These are phyloP conservation scores for Ambrosiella cleistominuta DNA, from an alignment of 2,329 filamentous ascomycete genomes.

Conservation along the genomic window DNA sequence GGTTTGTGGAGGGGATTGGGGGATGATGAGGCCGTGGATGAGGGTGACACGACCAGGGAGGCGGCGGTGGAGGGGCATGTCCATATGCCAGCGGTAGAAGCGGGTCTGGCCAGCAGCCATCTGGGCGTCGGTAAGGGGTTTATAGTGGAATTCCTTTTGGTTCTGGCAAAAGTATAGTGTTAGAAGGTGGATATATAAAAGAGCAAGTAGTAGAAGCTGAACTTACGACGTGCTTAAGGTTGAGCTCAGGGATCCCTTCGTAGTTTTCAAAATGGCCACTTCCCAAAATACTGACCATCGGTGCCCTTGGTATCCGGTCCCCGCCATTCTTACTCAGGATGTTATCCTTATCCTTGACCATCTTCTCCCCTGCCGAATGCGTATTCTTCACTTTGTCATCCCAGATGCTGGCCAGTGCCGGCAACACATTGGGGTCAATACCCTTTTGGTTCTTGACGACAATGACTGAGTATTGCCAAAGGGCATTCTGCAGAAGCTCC, in stretches of 20 bases:
- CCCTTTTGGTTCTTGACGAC: constrained; percentile 11
- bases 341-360: constrained; percentile 12
- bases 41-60: constrained; percentile 11
- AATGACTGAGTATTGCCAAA: constrained; percentile 11
- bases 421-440: constrained; percentile 7
- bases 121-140: constrained; percentile 8
- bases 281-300: constrained; percentile 11
- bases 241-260: constrained; percentile 6
- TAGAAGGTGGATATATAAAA: neutral
- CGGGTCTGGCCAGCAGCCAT: constrained; percentile 11
- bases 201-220: neutral
- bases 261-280: constrained; percentile 10
- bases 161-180: neutral
- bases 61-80: constrained; percentile 11
- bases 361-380: constrained; percentile 12
- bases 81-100: constrained; percentile 12
- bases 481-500: constrained; percentile 3
- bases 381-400: constrained; percentile 12
- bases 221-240: constrained; percentile 11
- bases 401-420: constrained; percentile 9
- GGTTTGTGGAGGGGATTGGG: constrained; percentile 4
- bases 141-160: constrained; percentile 11
- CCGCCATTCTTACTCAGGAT: constrained; percentile 10
- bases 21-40: constrained; percentile 11
- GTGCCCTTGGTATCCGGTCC: constrained; percentile 9